Evolutionary conservation across 1,284 basidiomycete species (phyloP).

Genomic region (Cryptococcus sp.): DNA sequence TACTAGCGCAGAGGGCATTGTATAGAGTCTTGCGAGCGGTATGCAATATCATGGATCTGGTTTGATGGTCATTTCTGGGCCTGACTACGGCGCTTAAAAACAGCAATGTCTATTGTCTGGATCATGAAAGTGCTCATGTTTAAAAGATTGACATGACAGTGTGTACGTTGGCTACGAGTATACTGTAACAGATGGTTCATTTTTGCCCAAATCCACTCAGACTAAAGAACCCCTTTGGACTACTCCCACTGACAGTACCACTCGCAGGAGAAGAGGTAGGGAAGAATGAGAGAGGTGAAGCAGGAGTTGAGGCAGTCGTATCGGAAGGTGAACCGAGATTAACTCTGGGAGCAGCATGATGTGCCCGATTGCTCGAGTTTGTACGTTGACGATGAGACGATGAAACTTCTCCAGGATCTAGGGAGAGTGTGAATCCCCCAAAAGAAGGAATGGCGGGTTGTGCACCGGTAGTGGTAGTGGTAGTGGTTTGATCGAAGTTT

Average conservation of each 20-base stretch:
- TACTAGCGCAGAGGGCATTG: no score
- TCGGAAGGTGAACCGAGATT: not conserved
- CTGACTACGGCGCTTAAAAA: no score
- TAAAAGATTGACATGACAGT: no score
- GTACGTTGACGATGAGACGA: not conserved
- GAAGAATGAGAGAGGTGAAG: not conserved
- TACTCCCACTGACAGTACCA: not conserved
- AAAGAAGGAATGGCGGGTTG: constrained; percentile 8
- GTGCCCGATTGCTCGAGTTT: not conserved
- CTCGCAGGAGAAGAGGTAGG: not conserved
- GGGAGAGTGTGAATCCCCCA: constrained; percentile 23
- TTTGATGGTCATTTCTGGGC: no score
- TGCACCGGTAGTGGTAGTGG: constrained; percentile 7
- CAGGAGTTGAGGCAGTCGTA: not conserved
- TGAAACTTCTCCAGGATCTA: constrained; percentile 19
- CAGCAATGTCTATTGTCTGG: no score
- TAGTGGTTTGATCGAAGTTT: no score
- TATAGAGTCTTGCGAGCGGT: no score
- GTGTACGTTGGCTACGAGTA: no score
- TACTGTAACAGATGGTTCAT: no score
- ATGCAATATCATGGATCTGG: no score
- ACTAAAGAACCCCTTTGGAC: not conserved
- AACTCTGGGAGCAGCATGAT: not conserved
- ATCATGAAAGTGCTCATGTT: no score
- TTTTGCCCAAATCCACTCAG: not conserved